Base-by-base conservation (phyloP, 1,139 yeast genomes). In the Geotrichum europaeum region DNA sequence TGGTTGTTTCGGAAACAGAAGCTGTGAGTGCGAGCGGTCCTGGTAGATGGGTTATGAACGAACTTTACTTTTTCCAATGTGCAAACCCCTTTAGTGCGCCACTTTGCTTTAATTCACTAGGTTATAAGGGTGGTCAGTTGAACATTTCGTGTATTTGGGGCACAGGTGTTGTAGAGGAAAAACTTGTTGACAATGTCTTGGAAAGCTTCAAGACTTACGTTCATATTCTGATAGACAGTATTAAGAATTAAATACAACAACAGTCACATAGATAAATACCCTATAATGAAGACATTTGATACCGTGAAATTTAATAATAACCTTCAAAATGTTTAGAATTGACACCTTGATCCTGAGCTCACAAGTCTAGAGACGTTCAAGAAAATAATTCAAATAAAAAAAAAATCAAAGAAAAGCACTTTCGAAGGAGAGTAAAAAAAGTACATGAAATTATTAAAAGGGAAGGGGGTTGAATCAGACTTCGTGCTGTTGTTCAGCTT, bases 81-180 rank as follows among this genome's bases (percentile, higher is more conserved):
- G 52, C 50, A 25, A 58, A 45, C 30, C 9, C 32, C 1, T 20
- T 43, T n/a, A 55, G 60, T 15, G 22, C 55, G 4, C 53, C 58
- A 5, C 2, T 58, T 18, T 4, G 20, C 13, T 7, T 58, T 22
- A 58, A 58, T 36, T 15, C 55, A 1, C 4, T 36, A 2, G 54
- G 53, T 12, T 50, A 22, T 34, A 58, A 55, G n/a, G 58, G 53
- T 12, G 58, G 50, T 18, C 49, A 24, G 25, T 34, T 58, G 49
- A 58, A 54, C n/a, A 40, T 58, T 15, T 25, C 56, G 13, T 51
- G 51, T 45, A 30, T 34, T 3, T 58, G 58, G 58, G 58, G 55
- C 13, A 50, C 22, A 2, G 60, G 49, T 12, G 18, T 43, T 40
- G 40, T 57, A 22, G 50, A 49, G 9, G 56, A 53, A 12, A 34